A percentile compares a stretch with the other conserved stretches of the same genome.
Conservation (phyloP, 2,329 filamentous ascomycete species). For the Emmonsia crescens region DNA sequence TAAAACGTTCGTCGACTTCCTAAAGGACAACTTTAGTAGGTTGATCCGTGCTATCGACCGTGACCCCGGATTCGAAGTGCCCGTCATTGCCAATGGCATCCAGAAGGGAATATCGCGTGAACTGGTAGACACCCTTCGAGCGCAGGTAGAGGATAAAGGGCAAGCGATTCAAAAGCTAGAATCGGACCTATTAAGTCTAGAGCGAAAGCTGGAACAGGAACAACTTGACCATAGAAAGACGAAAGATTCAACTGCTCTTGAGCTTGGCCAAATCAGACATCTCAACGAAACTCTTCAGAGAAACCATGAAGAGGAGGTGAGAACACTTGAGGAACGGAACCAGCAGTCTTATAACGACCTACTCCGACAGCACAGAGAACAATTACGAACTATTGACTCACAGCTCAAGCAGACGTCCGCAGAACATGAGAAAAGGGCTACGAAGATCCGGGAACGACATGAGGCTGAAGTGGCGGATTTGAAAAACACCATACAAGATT, state of each 20-base stretch:
- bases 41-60: conserved; percentile 77
- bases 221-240: conserved; percentile 59
- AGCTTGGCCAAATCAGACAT: conserved; percentile 49
- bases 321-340: conserved; percentile 42
- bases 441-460: conserved; percentile 30
- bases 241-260: conserved; percentile 47
- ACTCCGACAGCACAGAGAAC: conserved; percentile 34
- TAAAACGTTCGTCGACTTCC: conserved; percentile 75
- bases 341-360: conserved; percentile 32
- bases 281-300: conserved; percentile 61
- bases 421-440: conserved; percentile 31
- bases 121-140: conserved; percentile 72
- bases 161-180: conserved; percentile 48
- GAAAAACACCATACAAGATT: conserved; percentile 47
- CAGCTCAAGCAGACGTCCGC: conserved; percentile 36
- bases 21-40: conserved; percentile 91
- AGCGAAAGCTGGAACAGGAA: conserved; percentile 55
- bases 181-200: conserved; percentile 43
- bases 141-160: conserved; percentile 64
- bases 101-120: conserved; percentile 91
- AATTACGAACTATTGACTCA: conserved; percentile 38
- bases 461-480: conserved; percentile 57
- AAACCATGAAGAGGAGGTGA: conserved; percentile 57
- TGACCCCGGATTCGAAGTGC: conserved; percentile 77
- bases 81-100: conserved; percentile 64